phyloP scores from a whole-genome alignment of 225 moss, liverwort and hornwort genomes.

The Pseudoscleropodium purum region DNA sequence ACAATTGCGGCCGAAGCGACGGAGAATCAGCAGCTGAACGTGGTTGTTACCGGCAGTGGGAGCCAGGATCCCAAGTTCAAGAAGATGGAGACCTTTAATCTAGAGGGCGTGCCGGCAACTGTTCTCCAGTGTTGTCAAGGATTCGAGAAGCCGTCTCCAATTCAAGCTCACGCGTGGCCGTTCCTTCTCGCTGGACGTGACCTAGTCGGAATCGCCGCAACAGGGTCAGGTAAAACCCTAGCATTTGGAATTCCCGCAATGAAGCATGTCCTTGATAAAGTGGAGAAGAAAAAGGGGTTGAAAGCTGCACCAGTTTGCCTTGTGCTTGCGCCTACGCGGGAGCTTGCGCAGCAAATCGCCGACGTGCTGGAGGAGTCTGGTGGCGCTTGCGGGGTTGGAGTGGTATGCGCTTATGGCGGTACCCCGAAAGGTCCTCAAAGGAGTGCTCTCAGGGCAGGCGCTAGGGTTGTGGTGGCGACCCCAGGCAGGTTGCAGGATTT shows the following conservation, averaged over 20 bases:
- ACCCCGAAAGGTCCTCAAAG: slow-evolving; percentile 49
- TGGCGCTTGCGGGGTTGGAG: slow-evolving; percentile 34
- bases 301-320: slow-evolving; percentile 60
- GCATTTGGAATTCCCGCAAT: slow-evolving; percentile 91
- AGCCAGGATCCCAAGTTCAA: slow-evolving; percentile 65
- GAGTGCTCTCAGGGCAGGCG: slow-evolving; percentile 44
- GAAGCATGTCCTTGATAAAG: slow-evolving; percentile 73
- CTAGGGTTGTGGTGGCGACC: slow-evolving; percentile 75
- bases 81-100: slow-evolving; percentile 46
- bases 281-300: slow-evolving; percentile 33
- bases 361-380: slow-evolving; percentile 55
- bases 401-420: slow-evolving; percentile 47
- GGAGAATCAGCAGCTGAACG: slow-evolving; percentile 28
- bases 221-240: slow-evolving; percentile 93
- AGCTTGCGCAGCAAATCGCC: slow-evolving; percentile 85
- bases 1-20: slow-evolving; percentile 11
- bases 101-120: slow-evolving; percentile 47
- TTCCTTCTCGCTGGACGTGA: slow-evolving; percentile 87
- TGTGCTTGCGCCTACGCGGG: slow-evolving; percentile 89
- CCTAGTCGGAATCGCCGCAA: slow-evolving; percentile 88
- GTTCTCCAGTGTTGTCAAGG: slow-evolving; percentile 70
- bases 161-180: slow-evolving; percentile 88
- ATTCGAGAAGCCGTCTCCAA: slow-evolving; percentile 81
- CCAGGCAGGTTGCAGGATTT: slow-evolving; percentile 90
- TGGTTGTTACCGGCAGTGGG: slow-evolving; percentile 60